These are phyloP conservation scores for Pythium dissotocum DNA, from an alignment of 352 stramenopile genomes.

Conservation along the genomic window DNA sequence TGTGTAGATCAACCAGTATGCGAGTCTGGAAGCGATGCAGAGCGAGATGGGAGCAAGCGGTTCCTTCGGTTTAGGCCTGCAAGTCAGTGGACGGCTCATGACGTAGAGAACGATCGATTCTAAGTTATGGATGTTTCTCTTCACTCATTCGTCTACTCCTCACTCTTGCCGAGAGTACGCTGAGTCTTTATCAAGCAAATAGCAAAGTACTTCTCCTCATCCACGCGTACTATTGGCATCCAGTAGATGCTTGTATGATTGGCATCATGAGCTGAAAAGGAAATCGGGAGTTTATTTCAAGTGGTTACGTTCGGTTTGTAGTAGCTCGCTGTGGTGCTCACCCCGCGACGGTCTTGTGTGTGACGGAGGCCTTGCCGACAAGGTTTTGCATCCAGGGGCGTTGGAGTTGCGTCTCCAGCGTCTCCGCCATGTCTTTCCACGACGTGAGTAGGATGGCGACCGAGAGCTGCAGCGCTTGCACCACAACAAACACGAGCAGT, in stretches of 20 bases:
- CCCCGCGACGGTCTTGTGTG: conserved; percentile 14
- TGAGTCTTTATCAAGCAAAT: too few relatives aligned
- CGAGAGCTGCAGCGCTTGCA: conserved; percentile 57
- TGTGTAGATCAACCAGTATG: conserved; percentile 44
- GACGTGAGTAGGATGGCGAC: conserved; percentile 61
- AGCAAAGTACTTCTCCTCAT: too few relatives aligned
- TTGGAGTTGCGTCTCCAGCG: conserved; percentile 22
- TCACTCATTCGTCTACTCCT: neutral
- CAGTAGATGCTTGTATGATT: too few relatives aligned
- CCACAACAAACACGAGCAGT: conserved; percentile 46
- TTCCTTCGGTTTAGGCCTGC: neutral
- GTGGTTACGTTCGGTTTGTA: neutral
- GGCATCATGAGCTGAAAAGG: neutral
- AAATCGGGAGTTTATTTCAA: neutral
- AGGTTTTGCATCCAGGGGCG: conserved; percentile 28
- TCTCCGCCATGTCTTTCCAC: conserved; percentile 47
- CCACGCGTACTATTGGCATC: too few relatives aligned
- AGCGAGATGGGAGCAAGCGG: conserved; percentile 18
- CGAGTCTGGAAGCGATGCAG: conserved; percentile 51
- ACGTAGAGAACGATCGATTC: neutral
- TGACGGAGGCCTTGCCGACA: conserved; percentile 20
- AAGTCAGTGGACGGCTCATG: neutral
- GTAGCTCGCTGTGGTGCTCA: neutral
- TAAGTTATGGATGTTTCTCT: neutral
- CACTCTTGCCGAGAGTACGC: too few relatives aligned